Conservation (phyloP, 305 asterid species). For the Fraxinus paxiana region DNA sequence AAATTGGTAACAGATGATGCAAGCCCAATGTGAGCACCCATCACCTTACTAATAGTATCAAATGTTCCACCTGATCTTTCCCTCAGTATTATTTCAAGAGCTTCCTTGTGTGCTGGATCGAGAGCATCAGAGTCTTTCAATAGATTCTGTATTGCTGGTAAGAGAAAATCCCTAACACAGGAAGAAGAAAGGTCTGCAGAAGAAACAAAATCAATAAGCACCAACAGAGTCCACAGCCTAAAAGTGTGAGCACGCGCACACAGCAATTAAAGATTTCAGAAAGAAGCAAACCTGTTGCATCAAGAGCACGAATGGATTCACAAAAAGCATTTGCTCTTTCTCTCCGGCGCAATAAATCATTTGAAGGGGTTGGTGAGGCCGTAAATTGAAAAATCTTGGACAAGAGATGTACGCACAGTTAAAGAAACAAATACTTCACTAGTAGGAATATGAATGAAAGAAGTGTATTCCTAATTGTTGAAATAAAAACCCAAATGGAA, state of each 20-base stretch:
- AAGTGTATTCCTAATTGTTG: conserved; percentile 8
- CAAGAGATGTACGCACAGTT: conserved; percentile 69
- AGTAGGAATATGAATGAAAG: conserved; percentile 8
- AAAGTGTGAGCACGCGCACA: background rate
- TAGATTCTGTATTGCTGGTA: conserved; percentile 89
- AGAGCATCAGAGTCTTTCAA: conserved; percentile 81
- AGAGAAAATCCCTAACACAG: conserved; percentile 67
- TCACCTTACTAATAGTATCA: conserved; percentile 79
- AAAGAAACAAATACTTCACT: conserved; percentile 36
- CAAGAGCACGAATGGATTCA: conserved; percentile 96
- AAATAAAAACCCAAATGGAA: conserved; percentile 9
- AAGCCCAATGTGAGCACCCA: conserved; percentile 91
- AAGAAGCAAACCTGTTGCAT: conserved; percentile 74
- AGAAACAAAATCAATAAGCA: conserved; percentile 8
- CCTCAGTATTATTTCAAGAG: conserved; percentile 80
- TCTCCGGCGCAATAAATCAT: conserved; percentile 59
- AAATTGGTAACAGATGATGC: conserved; percentile 83
- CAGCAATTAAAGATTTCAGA: background rate
- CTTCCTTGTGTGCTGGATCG: conserved; percentile 99
- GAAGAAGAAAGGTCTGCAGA: conserved; percentile 68
- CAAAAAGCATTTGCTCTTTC: conserved; percentile 88
- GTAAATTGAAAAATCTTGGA: conserved; percentile 89
- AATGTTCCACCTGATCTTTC: conserved; percentile 87
- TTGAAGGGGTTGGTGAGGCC: conserved; percentile 63
- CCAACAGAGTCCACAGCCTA: background rate